Evolutionary conservation across 2,329 filamentous ascomycete species (phyloP).

Genomic region (Tricladium varicosporioides): DNA sequence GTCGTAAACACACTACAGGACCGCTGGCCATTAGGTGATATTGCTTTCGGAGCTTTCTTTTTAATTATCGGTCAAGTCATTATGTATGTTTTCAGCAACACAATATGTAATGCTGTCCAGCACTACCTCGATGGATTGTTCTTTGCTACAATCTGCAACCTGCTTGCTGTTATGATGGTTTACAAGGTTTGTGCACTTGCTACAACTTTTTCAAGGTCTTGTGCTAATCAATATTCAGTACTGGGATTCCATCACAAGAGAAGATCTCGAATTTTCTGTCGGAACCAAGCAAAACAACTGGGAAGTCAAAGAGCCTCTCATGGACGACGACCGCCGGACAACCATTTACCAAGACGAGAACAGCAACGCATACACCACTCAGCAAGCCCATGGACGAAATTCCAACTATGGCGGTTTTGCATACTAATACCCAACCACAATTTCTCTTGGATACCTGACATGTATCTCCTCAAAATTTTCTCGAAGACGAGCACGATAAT

Average conservation of each 20-base stretch:
- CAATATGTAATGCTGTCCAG: conserved; percentile 78
- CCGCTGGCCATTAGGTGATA: conserved; percentile 91
- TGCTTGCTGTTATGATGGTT: conserved; percentile 98
- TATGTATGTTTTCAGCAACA: conserved; percentile 83
- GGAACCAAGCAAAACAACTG: conserved; percentile 94
- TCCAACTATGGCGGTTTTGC: conserved; percentile 35
- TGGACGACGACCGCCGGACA: conserved; percentile 33
- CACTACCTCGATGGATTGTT: conserved; percentile 95
- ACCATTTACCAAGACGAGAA: conserved; percentile 35
- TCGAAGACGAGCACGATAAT: background rate
- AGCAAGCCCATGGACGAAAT: conserved; percentile 23
- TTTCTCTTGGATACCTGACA: background rate
- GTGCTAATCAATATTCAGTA: conserved; percentile 55
- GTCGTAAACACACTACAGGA: conserved; percentile 90
- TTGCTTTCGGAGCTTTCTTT: conserved; percentile 85
- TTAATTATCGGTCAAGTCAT: conserved; percentile 91
- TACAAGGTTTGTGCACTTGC: conserved; percentile 71
- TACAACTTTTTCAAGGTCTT: background rate
- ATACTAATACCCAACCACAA: conserved; percentile 18
- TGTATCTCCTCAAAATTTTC: background rate
- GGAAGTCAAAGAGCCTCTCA: conserved; percentile 85
- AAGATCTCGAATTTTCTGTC: conserved; percentile 97
- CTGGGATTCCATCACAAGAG: conserved; percentile 98
- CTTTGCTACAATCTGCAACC: conserved; percentile 89
- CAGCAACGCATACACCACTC: conserved; percentile 20